Base-by-base conservation (phyloP, 2,329 filamentous ascomycete genomes). In the Fusarium nanum region DNA sequence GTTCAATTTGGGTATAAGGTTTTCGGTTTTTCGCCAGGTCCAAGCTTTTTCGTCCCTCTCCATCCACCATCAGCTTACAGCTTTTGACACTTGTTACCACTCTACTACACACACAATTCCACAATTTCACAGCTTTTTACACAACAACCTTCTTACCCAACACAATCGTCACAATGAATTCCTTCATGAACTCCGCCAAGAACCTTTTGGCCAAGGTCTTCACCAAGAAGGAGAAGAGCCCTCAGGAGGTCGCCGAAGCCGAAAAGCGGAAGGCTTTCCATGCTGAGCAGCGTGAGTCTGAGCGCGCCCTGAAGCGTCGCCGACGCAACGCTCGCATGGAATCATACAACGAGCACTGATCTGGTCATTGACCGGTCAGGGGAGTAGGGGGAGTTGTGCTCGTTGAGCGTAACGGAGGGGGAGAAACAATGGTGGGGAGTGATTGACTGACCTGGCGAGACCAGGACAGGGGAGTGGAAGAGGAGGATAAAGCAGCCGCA, bases 261-360 rank as follows among this genome's bases (percentile, higher is more conserved):
- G 14, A 14, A 9, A 9, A 32, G 30, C 7, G 30, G 13, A 32
- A 32, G 13, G 30, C 30, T 14, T 8, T 2, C 7, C 16, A 32
- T 14, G 30, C 30, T 14, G 14, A 34, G 14, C 16, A 16, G 30
- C 30, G 28, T 14, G 30, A 32, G 30, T 7, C 32, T 7, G 8
- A 34, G 14, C 32, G 32, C 2, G 32, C 32, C 2, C 14, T 9
- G 2, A 11, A 18, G 14, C 34, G 9, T 3, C 2, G 11, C 9
- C 34, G 34, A n/a, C 34, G 18, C 3, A 6, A n/a, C 10, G 34
- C 34, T 12, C 34, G 34, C 18, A 11, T n/a, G 3, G 2, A n/a
- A 0, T 3, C 2, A 14, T 30, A 30, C 28, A 4, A 14, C 0
- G 3, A 30, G 1, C 28, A 37, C 34, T 37, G 10, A 37, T n/a